Conservation (phyloP, 441 rosid genomes). For the Macaranga tanarius region DNA sequence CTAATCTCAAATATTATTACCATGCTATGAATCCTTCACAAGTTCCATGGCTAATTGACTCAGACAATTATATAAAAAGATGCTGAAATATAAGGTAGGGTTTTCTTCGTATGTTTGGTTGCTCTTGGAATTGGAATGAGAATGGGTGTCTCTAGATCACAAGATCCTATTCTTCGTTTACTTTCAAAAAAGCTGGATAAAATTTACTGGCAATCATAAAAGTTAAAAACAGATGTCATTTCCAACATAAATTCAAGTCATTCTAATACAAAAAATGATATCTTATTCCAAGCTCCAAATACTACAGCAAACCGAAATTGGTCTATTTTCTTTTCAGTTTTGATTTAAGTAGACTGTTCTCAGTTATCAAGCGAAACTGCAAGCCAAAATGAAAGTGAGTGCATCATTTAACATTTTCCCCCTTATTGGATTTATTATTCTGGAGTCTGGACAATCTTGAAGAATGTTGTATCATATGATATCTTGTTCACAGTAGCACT, state of each 20-base stretch:
- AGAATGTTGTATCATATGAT: constrained; percentile 3
- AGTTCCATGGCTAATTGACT: background rate
- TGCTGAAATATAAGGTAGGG: background rate
- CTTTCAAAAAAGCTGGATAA: background rate
- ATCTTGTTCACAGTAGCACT: background rate
- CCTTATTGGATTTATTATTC: background rate
- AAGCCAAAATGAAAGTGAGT: background rate
- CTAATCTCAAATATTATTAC: background rate
- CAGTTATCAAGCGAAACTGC: background rate
- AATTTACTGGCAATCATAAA: no score
- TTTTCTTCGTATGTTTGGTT: background rate
- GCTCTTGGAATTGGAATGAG: background rate
- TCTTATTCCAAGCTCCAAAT: no score
- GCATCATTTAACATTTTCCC: background rate
- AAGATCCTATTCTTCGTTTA: background rate
- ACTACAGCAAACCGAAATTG: no score
- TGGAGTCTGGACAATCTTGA: background rate
- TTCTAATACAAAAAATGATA: no score
- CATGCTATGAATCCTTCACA: background rate
- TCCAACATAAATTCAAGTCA: no score
- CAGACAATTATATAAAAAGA: background rate
- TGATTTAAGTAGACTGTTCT: background rate
- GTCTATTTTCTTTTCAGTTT: no score
- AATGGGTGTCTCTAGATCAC: background rate
- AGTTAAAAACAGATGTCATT: no score